Base-by-base conservation (phyloP, 257 asterid species). In the Primulina tabacum region DNA sequence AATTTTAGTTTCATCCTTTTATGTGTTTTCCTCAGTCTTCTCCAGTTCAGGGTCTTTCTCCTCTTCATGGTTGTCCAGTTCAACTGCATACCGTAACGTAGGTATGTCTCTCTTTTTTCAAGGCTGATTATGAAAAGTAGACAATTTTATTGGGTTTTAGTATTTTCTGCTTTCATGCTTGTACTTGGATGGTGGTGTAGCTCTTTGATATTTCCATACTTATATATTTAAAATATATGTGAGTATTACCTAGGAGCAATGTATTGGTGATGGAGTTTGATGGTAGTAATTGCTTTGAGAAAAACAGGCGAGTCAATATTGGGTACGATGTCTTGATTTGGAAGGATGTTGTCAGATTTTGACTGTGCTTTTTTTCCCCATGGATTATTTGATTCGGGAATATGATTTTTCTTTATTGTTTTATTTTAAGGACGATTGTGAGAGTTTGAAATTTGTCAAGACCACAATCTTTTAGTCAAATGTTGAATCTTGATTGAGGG, bases 21-120 rank as follows among this genome's bases (percentile, higher is more conserved):
- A 94, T 66, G 96, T 94, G 8, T 86, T 94, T 71, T 91, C 97
- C 60, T 95, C 97, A 8, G 82, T 94, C 74, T 94, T 89, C 81
- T 76, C 86, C 79, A 57, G 85, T 24, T 76, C 89, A n/a, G 71
- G 75, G 64, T 76, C 86, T 64, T 67, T 82, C 63, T 73, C 90
- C 62, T 75, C 87, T 34, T 75, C 79, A 52, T 75, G 79, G 71
- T 62, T 82, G 67, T 64, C 83, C 77, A 59, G 74, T 66, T 78
- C 88, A 76, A 69, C 79, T 70, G 62, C 72, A 65, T 37, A 77
- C 73, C 73, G 76, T 52, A 74, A 26, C 38, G 69, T 60, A 5
- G 64, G 29, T 26, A 20, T 56, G 38, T 4, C 43, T 35, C 6
- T n/a, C 40, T 65, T 20, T 50, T 7, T 18, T 59, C 20, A 8